Percentiles rank a stretch among this genome's conserved stretches.
Evolutionary conservation across 768 basidiomycete genomes (phyloP).

Genomic region (Boletus sp.): DNA sequence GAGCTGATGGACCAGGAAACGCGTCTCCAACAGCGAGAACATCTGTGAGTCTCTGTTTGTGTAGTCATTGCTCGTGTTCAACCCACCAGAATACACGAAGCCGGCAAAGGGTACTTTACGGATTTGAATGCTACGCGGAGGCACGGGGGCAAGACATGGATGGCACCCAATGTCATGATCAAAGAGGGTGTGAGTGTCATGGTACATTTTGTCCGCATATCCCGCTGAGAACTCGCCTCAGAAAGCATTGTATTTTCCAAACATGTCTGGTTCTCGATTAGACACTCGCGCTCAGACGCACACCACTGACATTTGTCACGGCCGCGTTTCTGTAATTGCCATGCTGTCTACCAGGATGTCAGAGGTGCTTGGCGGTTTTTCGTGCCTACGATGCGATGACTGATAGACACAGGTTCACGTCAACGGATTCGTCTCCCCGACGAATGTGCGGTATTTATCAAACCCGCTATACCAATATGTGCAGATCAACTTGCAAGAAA

Average conservation of each 20-base stretch:
- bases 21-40: conserved; percentile 66
- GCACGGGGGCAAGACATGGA: conserved; percentile 93
- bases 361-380: conserved; percentile 50
- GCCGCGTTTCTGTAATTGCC: conserved; percentile 74
- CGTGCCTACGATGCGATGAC: background rate
- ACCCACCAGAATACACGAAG: conserved; percentile 52
- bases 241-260: conserved; percentile 92
- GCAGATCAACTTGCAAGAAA: conserved; percentile 94
- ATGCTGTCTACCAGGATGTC: conserved; percentile 87
- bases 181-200: conserved; percentile 76
- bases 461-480: conserved; percentile 69
- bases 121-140: conserved; percentile 78
- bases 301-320: conserved; percentile 75
- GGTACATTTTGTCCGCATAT: background rate
- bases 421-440: conserved; percentile 62
- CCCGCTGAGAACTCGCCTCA: conserved; percentile 30
- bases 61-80: background rate
- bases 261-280: conserved; percentile 73
- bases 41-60: conserved; percentile 40
- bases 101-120: conserved; percentile 82
- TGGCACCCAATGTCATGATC: conserved; percentile 86
- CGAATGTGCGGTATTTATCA: conserved; percentile 48
- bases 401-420: conserved; percentile 62
- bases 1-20: conserved; percentile 72
- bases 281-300: conserved; percentile 54